Base-by-base conservation (phyloP, 768 basidiomycete species). In the Rhodotorula kratochvilovae region DNA sequence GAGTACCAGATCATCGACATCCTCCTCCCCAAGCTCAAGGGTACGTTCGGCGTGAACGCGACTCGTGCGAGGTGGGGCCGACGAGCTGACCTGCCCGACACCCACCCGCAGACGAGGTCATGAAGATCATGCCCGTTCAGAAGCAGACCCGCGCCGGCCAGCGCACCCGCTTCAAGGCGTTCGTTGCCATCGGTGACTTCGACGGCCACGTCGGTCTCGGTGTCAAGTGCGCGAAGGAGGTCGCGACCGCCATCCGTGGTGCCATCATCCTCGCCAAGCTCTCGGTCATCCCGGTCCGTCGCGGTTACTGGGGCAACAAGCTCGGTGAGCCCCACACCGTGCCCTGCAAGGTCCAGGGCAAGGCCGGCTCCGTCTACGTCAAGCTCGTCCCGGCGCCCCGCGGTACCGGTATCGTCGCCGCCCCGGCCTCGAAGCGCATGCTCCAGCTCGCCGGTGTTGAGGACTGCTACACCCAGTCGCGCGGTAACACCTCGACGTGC, bases 81-180 rank as follows among this genome's bases (percentile, higher is more conserved):
- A 25, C 25, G 27, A 42, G 42, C 67, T 64, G 42, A 59, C 71
- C 21, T 31, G n/a, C n/a, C 3, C 45, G 17, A 10, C 55, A 13
- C 48, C 48, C n/a, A n/a, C 48, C 19, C 31, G 46, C 67, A 76
- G 76, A 94, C 78, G 93, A 96, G 82, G 96, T 99, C 76, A 99
- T 99, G 96, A 95, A 94, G 83, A 98, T 99, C 81, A 93, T 93
- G 89, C 96, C 96, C 77, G 96, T 99, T 66, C 96, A 98, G 84
- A 99, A 99, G 84, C 96, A 99, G 83, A 99, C 96, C 72, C 93
- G 92, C 80, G 96, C 96, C 78, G 96, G 96, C 82, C 96, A 99
- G 83, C 91, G 96, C 78, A 99, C 96, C 71, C 90, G 96, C 75
- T 99, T 99, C 89, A 98, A 99, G 85, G 96, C 96, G 36, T 98